Conservation (phyloP, 495 filamentous ascomycete species). For the Hapsidospora chrysogenum region DNA sequence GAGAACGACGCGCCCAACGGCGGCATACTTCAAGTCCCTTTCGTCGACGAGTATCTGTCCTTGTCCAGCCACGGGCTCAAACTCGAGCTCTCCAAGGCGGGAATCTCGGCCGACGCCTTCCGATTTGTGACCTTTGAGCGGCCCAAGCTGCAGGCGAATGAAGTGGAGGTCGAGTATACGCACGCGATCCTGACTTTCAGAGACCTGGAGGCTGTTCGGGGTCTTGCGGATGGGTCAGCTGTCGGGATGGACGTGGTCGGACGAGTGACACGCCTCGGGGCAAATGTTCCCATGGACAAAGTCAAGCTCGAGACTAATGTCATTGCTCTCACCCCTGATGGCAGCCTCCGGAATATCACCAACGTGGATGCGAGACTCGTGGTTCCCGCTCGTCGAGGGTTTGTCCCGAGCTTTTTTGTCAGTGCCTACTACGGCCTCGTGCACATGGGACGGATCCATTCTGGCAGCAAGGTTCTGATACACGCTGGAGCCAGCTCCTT, state of each 20-base stretch:
- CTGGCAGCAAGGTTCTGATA: conserved; percentile 29
- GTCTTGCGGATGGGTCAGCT: background rate
- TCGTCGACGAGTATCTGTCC: background rate
- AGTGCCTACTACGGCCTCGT: conserved; percentile 1
- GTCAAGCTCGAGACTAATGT: background rate
- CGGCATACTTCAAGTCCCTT: background rate
- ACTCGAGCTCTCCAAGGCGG: background rate
- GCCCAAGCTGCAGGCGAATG: background rate
- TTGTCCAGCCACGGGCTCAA: background rate
- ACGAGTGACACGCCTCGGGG: background rate
- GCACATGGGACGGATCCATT: conserved; percentile 6
- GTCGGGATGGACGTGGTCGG: background rate
- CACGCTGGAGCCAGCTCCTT: conserved; percentile 28
- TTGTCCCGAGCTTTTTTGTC: background rate
- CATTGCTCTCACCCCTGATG: background rate
- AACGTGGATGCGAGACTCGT: background rate
- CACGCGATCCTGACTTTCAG: background rate
- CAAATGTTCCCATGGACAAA: background rate
- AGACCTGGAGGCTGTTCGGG: background rate
- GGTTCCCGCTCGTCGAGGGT: background rate
- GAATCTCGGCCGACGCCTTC: background rate
- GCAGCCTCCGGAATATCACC: background rate
- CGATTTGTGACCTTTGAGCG: background rate
- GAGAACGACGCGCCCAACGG: conserved; percentile 1
- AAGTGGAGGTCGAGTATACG: background rate